Conservation (phyloP, 371 early-diverging fungal genomes). For the Lichtheimia corymbifera region DNA sequence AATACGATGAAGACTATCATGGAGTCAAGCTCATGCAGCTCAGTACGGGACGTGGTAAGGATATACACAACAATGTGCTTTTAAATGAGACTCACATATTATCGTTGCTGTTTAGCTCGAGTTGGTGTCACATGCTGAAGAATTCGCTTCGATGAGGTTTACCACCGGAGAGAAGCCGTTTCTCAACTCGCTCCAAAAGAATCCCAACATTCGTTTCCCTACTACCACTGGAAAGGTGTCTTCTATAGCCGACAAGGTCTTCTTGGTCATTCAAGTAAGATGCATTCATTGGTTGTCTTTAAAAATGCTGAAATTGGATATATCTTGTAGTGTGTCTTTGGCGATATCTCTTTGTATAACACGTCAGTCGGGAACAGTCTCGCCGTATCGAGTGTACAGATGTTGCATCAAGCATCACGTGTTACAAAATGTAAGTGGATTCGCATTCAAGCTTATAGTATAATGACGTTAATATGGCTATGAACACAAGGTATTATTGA, state of each 20-base stretch:
- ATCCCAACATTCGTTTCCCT: slow-evolving; percentile 44
- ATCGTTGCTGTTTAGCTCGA: slow-evolving; percentile 25
- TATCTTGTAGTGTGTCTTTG: slow-evolving; percentile 35
- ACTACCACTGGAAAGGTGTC: slow-evolving; percentile 24
- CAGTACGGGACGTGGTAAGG: slow-evolving; percentile 38
- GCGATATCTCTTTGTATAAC: slow-evolving; percentile 35
- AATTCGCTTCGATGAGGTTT: slow-evolving; percentile 43
- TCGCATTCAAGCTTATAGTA: neutral
- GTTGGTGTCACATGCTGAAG: slow-evolving; percentile 44
- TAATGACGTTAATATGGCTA: neutral
- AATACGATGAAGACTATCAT: slow-evolving; percentile 41
- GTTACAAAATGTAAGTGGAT: slow-evolving; percentile 35
- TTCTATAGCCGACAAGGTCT: slow-evolving; percentile 34
- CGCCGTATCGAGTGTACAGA: slow-evolving; percentile 23
- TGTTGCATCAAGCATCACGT: slow-evolving; percentile 35
- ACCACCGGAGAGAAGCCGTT: slow-evolving; percentile 49
- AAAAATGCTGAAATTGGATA: neutral
- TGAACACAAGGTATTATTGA: slow-evolving; percentile 37
- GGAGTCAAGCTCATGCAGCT: slow-evolving; percentile 12
- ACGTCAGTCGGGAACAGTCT: slow-evolving; percentile 20
- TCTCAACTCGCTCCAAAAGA: slow-evolving; percentile 35
- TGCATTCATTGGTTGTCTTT: neutral
- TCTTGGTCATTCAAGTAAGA: slow-evolving; percentile 42
- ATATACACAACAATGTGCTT: neutral
- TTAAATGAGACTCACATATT: neutral